phyloP scores from a whole-genome alignment of 257 asterid genomes.

The Lantana camara region DNA sequence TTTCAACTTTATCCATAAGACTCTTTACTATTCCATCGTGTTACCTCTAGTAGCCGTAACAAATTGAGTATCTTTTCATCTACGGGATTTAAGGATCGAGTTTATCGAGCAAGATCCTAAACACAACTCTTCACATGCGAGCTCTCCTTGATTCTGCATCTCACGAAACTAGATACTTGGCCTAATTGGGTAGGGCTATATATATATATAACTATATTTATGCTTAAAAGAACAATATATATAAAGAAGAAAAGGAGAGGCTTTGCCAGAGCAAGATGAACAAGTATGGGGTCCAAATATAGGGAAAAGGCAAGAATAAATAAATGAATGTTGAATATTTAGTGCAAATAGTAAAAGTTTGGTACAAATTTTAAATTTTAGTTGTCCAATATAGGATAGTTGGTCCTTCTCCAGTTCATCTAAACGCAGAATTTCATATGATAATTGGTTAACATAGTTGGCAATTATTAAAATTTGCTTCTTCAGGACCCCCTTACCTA shows the following conservation, averaged over 20 bases:
- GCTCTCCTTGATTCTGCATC: too few species aligned
- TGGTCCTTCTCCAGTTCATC: slow-evolving; percentile 30
- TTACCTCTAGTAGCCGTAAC: too few species aligned
- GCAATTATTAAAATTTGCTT: slow-evolving; percentile 16
- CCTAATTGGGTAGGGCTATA: too few species aligned
- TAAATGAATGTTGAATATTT: neutral
- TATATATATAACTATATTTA: too few species aligned
- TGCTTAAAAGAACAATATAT: neutral
- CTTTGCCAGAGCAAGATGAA: neutral
- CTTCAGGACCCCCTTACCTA: neutral
- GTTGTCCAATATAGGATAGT: neutral
- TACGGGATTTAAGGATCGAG: too few species aligned
- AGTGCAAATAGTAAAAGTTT: neutral
- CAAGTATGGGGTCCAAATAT: neutral
- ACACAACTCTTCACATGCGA: too few species aligned
- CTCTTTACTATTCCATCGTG: too few species aligned
- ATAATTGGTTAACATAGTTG: slow-evolving; percentile 20
- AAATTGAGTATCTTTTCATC: too few species aligned
- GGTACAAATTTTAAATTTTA: neutral
- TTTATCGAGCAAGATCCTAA: too few species aligned
- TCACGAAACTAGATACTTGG: too few species aligned
- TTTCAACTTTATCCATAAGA: too few species aligned
- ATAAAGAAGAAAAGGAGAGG: neutral
- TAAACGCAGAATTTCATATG: slow-evolving; percentile 1
- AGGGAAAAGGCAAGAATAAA: too few species aligned